Base-by-base conservation (phyloP, 129 eudicot genomes). In the Flaveria robusta region DNA sequence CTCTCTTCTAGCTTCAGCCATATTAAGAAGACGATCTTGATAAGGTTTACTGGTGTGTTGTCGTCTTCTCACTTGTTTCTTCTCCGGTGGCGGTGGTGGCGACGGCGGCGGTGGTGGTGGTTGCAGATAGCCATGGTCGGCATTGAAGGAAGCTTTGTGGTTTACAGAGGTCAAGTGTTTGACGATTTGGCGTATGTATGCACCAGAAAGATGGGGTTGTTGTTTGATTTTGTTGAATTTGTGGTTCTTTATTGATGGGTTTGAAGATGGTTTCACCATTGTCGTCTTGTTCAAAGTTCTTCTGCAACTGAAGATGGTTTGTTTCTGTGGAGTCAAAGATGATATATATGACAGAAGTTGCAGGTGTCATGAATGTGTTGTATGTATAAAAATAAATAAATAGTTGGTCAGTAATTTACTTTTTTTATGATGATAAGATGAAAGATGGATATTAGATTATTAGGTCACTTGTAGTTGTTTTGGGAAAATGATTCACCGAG, bases 1-100 rank as follows among this genome's bases (percentile, higher is more conserved):
- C 77, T 93, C 98, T 50, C 86, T 80, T 31, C 95, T 74, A 15
- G 96, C 95, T 71, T 84, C 95, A 12, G 96, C 98, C 95, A 90
- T 86, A 68, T 90, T 85, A 1, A 90, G 82, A 15, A 90, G 85
- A 84, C 89, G 75, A 72, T 93, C 95, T 81, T 90, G 88, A 65
- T 83, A 83, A 51, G 95, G 96, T 77, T 88, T 85, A 68, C 78
- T 81, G 7, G 88, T 90, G 74, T 86, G 91, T 24, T 86, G 88
- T 77, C 97, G 81, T 76, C 97, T 85, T 66, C 98, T 84, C 6
- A 85, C 89, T 74, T 93, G 95, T 54, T 88, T 93, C 76, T 85
- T 88, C 42, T 13, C 51, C 52, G 45, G 84, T 0, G 50, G 80
- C 39, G 39, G 85, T 19, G 77, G 83, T 4, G 81, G 87, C 20